Evolutionary conservation across 176 grass and related monocot genomes (phyloP), one percentile per base, ranked within the genome.

Genomic region (Oryza meyeriana): DNA sequence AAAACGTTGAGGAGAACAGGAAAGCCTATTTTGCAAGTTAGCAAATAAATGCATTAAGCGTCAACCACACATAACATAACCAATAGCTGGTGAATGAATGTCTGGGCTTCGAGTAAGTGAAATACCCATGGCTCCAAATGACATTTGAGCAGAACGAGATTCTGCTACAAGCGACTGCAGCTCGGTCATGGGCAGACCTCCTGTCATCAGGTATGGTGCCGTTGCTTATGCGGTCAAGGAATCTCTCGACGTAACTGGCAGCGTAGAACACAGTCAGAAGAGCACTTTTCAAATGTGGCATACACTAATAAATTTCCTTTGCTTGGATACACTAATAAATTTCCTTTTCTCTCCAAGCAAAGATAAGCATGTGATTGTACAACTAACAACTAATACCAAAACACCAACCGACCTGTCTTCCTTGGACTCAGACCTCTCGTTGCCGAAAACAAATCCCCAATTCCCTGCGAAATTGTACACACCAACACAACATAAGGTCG

Each of bases 401-500:
- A 55, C 22, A 27, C 18, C 6, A 55, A 80, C 85, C 27, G 17
- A 98, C 95, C 90, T 94, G 67, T 98, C 95, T 91, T 98, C 95
- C 57, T 80, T 94, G 50, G 95, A 94, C 59, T 89, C 72, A 79
- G 81, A 68, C n/a, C 87, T 86, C 85, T 94, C 95, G 24, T 91
- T 98, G 38, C 95, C 92, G 57, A 98, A 98, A 69, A 94, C 95
- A 79, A 98, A 94, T 61, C 93, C 93, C 95, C 95, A 64, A 98
- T 90, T 48, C 95, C 95, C 95, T 98, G 81, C 18, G 1, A 52
- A 85, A 78, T 63, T 32, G 24, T 48, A 69, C 31, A 17, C 40
- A 50, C 18, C 30, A 72, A n/a, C 5, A 26, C 22, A 26, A 62
- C 69, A 6, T 28, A 44, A 71, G 30, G 71, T 71, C 8, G 62